phyloP scores from a whole-genome alignment of 805 yeast species.

The Barnettozyma salicaria region DNA sequence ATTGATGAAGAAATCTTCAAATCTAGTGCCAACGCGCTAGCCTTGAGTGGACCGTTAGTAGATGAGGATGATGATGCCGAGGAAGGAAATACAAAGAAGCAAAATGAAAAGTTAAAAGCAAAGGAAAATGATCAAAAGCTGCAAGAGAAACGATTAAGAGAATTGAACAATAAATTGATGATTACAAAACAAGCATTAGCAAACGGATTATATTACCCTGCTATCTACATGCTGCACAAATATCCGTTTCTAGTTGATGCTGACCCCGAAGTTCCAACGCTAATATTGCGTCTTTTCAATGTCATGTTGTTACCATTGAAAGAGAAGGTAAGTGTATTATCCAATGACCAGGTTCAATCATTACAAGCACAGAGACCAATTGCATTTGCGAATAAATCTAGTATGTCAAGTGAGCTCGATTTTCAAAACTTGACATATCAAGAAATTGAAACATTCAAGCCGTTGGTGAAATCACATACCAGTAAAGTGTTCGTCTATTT shows the following conservation, averaged over 20 bases:
- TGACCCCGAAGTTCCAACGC: slow-evolving; percentile 41
- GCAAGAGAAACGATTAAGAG: neutral
- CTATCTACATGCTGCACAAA: slow-evolving; percentile 49
- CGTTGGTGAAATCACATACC: slow-evolving; percentile 20
- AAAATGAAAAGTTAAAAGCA: neutral
- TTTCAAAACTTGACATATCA: slow-evolving; percentile 25
- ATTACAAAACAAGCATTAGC: slow-evolving; percentile 49
- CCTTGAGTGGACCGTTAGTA: slow-evolving; percentile 78
- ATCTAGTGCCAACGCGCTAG: slow-evolving; percentile 72
- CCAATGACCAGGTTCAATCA: slow-evolving; percentile 7
- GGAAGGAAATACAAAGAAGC: neutral
- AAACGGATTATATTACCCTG: slow-evolving; percentile 57
- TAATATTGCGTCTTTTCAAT: slow-evolving; percentile 46
- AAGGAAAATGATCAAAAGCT: slow-evolving; percentile 1
- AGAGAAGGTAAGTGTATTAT: slow-evolving; percentile 18
- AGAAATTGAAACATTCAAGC: slow-evolving; percentile 28
- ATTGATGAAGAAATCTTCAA: slow-evolving; percentile 50
- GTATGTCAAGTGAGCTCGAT: slow-evolving; percentile 27
- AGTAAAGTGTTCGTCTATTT: slow-evolving; percentile 32
- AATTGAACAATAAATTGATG: slow-evolving; percentile 34
- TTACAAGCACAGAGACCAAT: slow-evolving; percentile 25
- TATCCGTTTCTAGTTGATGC: slow-evolving; percentile 57
- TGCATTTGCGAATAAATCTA: slow-evolving; percentile 18
- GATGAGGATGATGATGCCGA: slow-evolving; percentile 49
- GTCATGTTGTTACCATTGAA: slow-evolving; percentile 46